Evolutionary conservation across 805 yeast genomes (phyloP), one percentile per base, ranked within the genome.

Genomic region (Grigorovia transvaalensis): DNA sequence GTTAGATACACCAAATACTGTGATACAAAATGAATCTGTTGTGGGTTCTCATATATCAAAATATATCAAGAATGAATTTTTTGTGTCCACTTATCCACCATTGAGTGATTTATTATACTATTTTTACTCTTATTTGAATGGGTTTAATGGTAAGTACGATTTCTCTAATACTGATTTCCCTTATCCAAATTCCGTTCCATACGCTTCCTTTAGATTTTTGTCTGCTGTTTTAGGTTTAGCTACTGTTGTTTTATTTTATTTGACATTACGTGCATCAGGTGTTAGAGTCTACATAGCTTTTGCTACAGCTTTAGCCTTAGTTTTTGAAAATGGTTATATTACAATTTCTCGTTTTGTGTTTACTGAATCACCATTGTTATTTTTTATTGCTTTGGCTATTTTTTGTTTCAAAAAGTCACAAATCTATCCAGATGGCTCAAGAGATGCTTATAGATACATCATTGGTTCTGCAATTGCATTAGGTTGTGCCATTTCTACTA

Each of bases 21-120:
- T 89, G 43, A 95, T 91, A 12, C 85, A 85, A 58, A 96, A 88
- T 67, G 99, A 91, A 68, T 89, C 84, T 44, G 93, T 85, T 66
- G 88, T 91, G 61, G 98, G 99, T 50, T 91, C 93, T 9, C 89
- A 89, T 70, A 95, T 96, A 40, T 77, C 83, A 53, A 84, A 86
- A 68, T 93, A 89, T 70, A 74, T 81, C 49, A 67, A 71, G 47
- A 84, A 86, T 20, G 66, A 67, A 30, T 84, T 74, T 63, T 85
- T 84, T 67, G 74, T 84, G 75, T 89, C 82, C 64, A 82, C 79
- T 46, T 84, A 84, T 59, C 95, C 95, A 7, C 95, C 95, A 9
- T 73, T 86, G 57, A 82, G 84, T 41, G 80, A 82, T 61, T 75
- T 86, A 81, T 66, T 86, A 46, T 85, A 77, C 68, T 90, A 88